phyloP scores from a whole-genome alignment of 495 filamentous ascomycete genomes.

The Penicillium pulvis region DNA sequence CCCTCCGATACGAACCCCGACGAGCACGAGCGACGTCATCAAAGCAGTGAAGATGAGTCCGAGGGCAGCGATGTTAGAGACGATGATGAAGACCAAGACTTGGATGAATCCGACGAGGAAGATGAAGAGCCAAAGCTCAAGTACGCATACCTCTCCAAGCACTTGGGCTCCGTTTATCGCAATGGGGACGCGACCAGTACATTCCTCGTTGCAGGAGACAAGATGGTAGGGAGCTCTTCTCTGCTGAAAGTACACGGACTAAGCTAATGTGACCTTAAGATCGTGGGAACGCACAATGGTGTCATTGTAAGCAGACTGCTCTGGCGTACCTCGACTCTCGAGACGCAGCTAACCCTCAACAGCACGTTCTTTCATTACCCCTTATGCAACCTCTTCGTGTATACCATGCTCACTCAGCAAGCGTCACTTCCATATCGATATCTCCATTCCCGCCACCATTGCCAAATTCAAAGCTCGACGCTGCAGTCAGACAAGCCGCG shows the following conservation, averaged over 20 bases:
- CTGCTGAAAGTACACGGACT: neutral
- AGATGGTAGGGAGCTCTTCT: conserved; percentile 68
- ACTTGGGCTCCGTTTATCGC: conserved; percentile 78
- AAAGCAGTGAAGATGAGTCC: conserved; percentile 24
- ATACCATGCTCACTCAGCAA: conserved; percentile 91
- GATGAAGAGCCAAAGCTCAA: conserved; percentile 97
- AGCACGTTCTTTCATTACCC: conserved; percentile 87
- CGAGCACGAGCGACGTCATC: conserved; percentile 22
- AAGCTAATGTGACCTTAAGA: conserved; percentile 51
- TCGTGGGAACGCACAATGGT: conserved; percentile 94
- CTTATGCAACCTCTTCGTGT: conserved; percentile 74
- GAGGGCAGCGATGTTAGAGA: conserved; percentile 22
- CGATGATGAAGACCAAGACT: conserved; percentile 39
- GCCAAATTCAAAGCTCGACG: conserved; percentile 57
- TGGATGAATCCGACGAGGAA: conserved; percentile 69
- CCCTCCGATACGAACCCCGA: conserved; percentile 23
- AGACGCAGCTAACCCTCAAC: conserved; percentile 24
- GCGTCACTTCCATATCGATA: conserved; percentile 83
- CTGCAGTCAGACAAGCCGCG: conserved; percentile 43
- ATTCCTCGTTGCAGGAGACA: conserved; percentile 88
- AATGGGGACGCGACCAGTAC: conserved; percentile 93
- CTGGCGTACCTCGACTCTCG: neutral
- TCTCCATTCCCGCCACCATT: conserved; percentile 85
- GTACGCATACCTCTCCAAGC: conserved; percentile 81
- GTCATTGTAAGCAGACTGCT: conserved; percentile 72